A percentile compares a stretch with the other conserved stretches of the same genome.
These are phyloP conservation scores for Hypoxylon sp. DNA, from an alignment of 2,329 filamentous ascomycete genomes.

Conservation along the genomic window DNA sequence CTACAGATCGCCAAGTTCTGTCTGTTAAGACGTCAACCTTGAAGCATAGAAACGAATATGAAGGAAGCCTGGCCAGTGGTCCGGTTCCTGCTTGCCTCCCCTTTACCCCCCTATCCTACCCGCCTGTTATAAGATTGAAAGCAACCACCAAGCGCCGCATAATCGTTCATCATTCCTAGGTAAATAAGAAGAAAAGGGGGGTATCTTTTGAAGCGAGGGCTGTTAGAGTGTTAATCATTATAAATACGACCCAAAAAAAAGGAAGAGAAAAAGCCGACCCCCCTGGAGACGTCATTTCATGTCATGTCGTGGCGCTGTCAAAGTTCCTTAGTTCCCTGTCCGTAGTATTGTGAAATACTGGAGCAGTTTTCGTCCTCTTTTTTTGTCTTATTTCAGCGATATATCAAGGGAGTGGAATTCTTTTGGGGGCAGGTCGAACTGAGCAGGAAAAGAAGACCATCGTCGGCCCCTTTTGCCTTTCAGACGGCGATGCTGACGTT, in stretches of 20 bases:
- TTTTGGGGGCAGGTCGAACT: no score
- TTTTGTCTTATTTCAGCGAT: no score
- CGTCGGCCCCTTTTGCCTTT: no score
- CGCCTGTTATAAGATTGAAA: background rate
- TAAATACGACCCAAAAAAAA: constrained; percentile 4
- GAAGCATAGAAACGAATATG: background rate
- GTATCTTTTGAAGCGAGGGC: constrained; percentile 31
- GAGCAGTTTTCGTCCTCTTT: background rate
- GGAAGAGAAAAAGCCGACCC: background rate
- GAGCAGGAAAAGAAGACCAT: no score
- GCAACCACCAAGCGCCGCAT: constrained; percentile 18
- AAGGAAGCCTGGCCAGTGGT: background rate
- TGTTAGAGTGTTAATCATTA: constrained; percentile 12
- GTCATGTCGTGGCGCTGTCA: background rate
- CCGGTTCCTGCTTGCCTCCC: background rate
- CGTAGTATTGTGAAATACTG: background rate
- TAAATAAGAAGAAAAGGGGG: constrained; percentile 10
- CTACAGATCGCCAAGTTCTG: background rate
- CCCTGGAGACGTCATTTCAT: background rate
- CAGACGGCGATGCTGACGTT: constrained; percentile 67
- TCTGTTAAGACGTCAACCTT: background rate
- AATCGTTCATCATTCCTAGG: constrained; percentile 10
- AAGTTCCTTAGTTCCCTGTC: background rate
- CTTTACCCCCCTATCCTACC: background rate
- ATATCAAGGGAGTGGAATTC: no score